These are phyloP conservation scores for Pythium myriotylum DNA, from an alignment of 352 stramenopile species.

Conservation along the genomic window DNA sequence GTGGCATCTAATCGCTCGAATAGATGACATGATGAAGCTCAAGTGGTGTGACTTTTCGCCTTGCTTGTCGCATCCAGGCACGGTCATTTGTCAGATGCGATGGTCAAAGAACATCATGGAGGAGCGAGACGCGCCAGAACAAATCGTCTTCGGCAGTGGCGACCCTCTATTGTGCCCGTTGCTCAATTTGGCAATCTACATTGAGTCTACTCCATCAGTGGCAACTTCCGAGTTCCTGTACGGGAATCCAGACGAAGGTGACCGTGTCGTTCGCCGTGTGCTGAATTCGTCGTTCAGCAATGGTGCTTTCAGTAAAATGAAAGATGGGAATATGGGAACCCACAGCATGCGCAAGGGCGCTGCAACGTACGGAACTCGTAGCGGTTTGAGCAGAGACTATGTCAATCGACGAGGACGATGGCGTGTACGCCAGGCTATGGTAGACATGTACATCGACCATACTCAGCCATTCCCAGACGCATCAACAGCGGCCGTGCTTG, in stretches of 20 bases:
- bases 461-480: no score
- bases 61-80: neutral
- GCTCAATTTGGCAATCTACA: slow-evolving; percentile 25
- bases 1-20: no score
- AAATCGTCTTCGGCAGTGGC: slow-evolving; percentile 28
- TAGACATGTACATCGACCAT: no score
- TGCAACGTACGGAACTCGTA: slow-evolving; percentile 16
- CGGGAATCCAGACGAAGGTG: no score
- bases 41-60: no score
- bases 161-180: slow-evolving; percentile 25
- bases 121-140: slow-evolving; percentile 26
- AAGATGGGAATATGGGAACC: slow-evolving; percentile 13
- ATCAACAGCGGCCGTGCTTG: no score
- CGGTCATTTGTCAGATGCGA: slow-evolving; percentile 22
- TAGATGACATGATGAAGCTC: no score
- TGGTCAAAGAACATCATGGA: slow-evolving; percentile 31
- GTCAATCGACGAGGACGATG: no score
- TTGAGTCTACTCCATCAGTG: slow-evolving; percentile 10
- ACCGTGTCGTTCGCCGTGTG: no score
- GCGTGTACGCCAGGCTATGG: no score
- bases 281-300: no score
- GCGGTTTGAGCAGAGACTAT: slow-evolving; percentile 9
- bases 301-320: slow-evolving; percentile 1
- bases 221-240: slow-evolving; percentile 16
- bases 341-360: slow-evolving; percentile 18